Conservation (phyloP, 2,329 filamentous ascomycete genomes). For the Cladosporium sp. region DNA sequence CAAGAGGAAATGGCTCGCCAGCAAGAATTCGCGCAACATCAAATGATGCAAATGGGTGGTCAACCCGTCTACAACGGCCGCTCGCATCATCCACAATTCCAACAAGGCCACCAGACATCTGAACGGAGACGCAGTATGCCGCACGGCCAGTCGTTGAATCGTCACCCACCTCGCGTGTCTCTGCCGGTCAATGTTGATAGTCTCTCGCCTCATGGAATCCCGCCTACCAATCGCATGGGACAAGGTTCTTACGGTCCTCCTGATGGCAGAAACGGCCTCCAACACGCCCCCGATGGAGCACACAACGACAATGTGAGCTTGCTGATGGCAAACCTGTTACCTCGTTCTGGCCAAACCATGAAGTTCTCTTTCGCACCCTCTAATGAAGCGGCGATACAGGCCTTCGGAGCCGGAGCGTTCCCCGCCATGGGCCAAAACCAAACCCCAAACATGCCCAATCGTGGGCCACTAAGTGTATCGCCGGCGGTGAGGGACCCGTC, state of each 20-base stretch:
- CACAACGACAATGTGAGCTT: neutral
- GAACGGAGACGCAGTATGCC: conserved; percentile 6
- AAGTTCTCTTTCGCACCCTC: conserved; percentile 27
- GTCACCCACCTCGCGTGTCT: neutral
- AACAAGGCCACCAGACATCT: neutral
- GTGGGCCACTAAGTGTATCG: neutral
- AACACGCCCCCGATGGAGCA: neutral
- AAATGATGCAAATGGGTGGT: conserved; percentile 15
- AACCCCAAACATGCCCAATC: neutral
- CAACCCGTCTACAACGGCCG: neutral
- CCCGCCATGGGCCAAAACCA: conserved; percentile 7
- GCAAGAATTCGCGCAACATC: conserved; percentile 20
- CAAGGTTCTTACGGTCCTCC: no score
- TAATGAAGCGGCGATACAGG: conserved; percentile 18
- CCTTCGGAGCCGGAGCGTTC: conserved; percentile 22
- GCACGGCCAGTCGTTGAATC: neutral
- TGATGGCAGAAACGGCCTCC: neutral
- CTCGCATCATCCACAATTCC: neutral
- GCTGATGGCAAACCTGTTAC: conserved; percentile 8
- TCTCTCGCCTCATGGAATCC: neutral
- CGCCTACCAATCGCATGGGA: neutral
- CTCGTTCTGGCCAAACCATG: conserved; percentile 25
- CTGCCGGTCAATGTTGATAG: neutral
- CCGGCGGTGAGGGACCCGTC: neutral
- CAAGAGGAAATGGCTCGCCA: conserved; percentile 21